These are phyloP conservation scores for Venturia aucupariae DNA, from an alignment of 2,329 filamentous ascomycete species.

Conservation along the genomic window DNA sequence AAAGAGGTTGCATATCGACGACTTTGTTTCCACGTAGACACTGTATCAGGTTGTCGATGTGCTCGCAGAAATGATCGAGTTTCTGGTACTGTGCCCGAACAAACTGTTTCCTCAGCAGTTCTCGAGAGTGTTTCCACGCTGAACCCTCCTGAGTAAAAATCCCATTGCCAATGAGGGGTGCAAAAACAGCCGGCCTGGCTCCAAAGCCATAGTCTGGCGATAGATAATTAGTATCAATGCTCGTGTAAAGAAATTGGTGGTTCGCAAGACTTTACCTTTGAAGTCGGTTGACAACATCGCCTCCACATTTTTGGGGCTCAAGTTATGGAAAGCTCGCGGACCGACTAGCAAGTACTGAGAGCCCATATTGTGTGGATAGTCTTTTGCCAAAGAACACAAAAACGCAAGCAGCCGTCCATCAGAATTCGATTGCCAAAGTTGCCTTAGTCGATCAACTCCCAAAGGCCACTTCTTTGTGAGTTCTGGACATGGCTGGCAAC, in stretches of 20 bases:
- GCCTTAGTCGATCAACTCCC: slow-evolving; percentile 23
- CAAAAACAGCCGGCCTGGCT: not conserved
- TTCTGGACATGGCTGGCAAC: slow-evolving; percentile 19
- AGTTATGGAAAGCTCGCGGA: slow-evolving; percentile 21
- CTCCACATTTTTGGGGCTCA: slow-evolving; percentile 23
- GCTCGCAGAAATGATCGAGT: too few relatives aligned
- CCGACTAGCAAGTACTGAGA: slow-evolving; percentile 24
- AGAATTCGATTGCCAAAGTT: slow-evolving; percentile 27
- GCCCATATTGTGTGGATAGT: slow-evolving; percentile 21
- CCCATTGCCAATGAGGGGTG: slow-evolving; percentile 5
- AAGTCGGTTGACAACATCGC: slow-evolving; percentile 21
- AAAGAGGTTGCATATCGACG: not conserved
- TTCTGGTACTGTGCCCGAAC: not conserved
- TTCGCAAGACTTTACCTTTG: slow-evolving; percentile 18
- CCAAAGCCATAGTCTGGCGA: slow-evolving; percentile 6
- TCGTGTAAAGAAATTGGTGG: too few relatives aligned
- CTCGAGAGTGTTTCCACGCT: slow-evolving; percentile 6
- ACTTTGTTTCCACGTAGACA: too few relatives aligned
- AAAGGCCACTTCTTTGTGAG: slow-evolving; percentile 22
- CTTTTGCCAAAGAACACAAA: slow-evolving; percentile 17
- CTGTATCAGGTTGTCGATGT: not conserved
- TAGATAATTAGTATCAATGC: too few relatives aligned
- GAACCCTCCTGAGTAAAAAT: slow-evolving; percentile 12
- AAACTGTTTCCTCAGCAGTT: slow-evolving; percentile 1
- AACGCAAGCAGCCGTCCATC: slow-evolving; percentile 18